Evolutionary conservation across 169 alveolate species (phyloP).

Genomic region (Eimeria brunetti): DNA sequence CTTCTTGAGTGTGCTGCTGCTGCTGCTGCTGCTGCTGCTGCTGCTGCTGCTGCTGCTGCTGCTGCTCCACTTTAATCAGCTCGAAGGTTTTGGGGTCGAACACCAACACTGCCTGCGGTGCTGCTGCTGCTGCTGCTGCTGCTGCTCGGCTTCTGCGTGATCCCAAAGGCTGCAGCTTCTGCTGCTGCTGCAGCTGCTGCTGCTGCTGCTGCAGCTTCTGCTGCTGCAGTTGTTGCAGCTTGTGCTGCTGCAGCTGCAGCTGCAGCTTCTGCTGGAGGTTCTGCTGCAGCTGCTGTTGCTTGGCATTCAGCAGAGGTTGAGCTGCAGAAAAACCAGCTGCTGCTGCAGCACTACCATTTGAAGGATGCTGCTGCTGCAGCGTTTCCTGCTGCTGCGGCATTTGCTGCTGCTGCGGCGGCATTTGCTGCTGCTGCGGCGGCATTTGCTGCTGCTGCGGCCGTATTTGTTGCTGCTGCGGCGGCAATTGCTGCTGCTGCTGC

Average conservation of each 20-base stretch:
- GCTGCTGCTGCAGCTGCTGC: constrained; percentile 50
- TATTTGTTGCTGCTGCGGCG: background rate
- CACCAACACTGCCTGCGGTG: background rate
- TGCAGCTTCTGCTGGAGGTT: background rate
- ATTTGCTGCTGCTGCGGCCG: background rate
- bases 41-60: constrained; percentile 16
- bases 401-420: background rate
- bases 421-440: background rate
- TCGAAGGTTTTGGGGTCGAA: constrained; percentile 5
- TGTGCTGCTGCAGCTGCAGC: background rate
- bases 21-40: constrained; percentile 29
- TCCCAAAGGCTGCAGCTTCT: background rate
- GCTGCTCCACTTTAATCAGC: background rate
- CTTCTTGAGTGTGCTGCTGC: constrained; percentile 9
- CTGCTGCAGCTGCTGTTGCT: constrained; percentile 4
- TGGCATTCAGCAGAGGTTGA: background rate
- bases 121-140: constrained; percentile 26
- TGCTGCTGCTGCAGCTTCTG: constrained; percentile 25
- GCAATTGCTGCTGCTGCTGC: constrained; percentile 6
- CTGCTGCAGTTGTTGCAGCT: background rate
- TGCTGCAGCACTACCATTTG: background rate
- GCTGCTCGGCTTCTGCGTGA: background rate
- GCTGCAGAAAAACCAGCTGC: background rate
- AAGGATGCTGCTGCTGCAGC: background rate
- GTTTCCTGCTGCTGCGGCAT: background rate